phyloP scores from a whole-genome alignment of 805 yeast species.

The Kuraishia hungarica region DNA sequence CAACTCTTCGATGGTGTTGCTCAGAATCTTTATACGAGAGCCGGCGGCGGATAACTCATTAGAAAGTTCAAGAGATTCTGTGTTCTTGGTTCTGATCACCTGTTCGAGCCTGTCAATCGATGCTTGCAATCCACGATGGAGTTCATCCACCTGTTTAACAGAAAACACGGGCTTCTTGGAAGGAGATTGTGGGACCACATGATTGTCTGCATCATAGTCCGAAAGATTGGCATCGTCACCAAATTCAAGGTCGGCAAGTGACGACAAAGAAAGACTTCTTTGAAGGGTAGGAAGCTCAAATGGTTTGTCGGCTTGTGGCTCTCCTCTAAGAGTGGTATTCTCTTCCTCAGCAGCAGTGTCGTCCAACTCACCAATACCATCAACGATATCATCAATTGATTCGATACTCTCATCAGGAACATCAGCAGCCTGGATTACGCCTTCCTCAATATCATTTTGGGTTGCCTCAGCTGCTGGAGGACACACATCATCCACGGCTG shows the following conservation, averaged over 20 bases:
- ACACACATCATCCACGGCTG: no score
- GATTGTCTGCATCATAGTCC: background rate
- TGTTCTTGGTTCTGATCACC: background rate
- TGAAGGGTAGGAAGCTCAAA: background rate
- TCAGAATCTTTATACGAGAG: background rate
- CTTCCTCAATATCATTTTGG: no score
- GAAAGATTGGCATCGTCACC: background rate
- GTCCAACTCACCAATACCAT: background rate
- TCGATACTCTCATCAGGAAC: no score
- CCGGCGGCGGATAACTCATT: background rate
- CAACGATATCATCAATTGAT: background rate
- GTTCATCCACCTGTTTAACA: conserved; percentile 1
- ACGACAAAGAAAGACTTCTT: background rate
- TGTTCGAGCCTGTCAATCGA: background rate
- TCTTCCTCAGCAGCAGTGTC: background rate
- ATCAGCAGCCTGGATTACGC: no score
- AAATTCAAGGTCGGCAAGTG: background rate
- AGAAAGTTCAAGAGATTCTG: background rate
- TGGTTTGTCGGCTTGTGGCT: background rate
- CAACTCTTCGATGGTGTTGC: background rate
- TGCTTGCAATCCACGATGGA: background rate
- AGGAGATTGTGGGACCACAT: background rate
- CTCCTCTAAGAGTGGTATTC: background rate
- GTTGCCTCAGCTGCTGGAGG: no score
- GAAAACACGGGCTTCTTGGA: background rate